These are phyloP conservation scores for Phytophthora aleatoria DNA, from an alignment of 352 stramenopile genomes.

Conservation along the genomic window DNA sequence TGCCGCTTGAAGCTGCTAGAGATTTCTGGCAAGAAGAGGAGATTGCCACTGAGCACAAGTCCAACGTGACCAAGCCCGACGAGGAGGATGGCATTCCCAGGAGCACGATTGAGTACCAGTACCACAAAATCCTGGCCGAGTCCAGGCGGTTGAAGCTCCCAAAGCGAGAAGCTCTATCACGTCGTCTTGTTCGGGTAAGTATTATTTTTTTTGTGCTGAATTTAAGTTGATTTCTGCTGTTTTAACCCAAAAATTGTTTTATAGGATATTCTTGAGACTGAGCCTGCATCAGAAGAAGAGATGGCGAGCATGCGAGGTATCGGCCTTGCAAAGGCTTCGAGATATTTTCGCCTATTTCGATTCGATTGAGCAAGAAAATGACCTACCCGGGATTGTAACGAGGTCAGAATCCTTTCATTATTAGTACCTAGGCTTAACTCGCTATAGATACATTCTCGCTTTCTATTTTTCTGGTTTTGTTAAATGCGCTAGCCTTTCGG, in stretches of 20 bases:
- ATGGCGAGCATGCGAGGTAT: constrained; percentile 72
- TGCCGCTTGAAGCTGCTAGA: constrained; percentile 17
- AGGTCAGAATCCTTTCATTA: too few species aligned
- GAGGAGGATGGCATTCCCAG: constrained; percentile 22
- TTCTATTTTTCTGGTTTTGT: too few species aligned
- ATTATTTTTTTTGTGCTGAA: background rate
- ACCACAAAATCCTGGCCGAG: constrained; percentile 57
- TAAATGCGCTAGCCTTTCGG: too few species aligned
- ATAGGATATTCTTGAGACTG: constrained; percentile 53
- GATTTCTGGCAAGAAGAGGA: constrained; percentile 20
- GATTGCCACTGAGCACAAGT: background rate
- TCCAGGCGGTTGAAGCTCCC: constrained; percentile 45
- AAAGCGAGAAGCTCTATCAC: constrained; percentile 64
- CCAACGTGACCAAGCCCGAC: background rate
- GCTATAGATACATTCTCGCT: too few species aligned
- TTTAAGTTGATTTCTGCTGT: background rate
- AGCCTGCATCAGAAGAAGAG: constrained; percentile 54
- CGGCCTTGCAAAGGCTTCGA: constrained; percentile 45
- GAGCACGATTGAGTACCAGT: constrained; percentile 61
- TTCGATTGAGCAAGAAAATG: constrained; percentile 21
- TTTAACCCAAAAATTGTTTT: background rate
- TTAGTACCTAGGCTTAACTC: too few species aligned
- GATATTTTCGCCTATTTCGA: constrained; percentile 58
- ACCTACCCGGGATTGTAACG: too few species aligned
- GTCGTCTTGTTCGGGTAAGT: constrained; percentile 48